Evolutionary conservation across 2,329 filamentous ascomycete species (phyloP).

Genomic region (Stagonosporopsis chrysanthemi): DNA sequence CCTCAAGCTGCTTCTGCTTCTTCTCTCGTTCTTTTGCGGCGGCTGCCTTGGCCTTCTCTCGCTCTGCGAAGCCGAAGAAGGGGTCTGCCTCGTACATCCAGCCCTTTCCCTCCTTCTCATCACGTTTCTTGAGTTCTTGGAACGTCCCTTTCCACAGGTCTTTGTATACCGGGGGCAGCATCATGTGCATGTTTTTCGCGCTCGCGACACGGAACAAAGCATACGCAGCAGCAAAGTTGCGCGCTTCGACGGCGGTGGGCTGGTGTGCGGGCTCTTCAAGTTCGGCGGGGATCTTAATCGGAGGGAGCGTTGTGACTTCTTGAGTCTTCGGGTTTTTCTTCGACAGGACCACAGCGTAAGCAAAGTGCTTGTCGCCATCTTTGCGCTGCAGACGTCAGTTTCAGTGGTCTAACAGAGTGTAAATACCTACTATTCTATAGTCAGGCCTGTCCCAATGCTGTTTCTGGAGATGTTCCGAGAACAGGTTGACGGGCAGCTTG

Average conservation of each 20-base stretch:
- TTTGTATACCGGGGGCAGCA: slow-evolving; percentile 88
- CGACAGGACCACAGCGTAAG: slow-evolving; percentile 77
- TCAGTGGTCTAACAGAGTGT: background rate
- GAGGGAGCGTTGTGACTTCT: slow-evolving; percentile 75
- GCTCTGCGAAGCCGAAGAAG: slow-evolving; percentile 80
- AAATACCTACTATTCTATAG: slow-evolving; percentile 73
- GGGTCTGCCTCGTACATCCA: slow-evolving; percentile 98
- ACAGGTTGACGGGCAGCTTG: slow-evolving; percentile 90
- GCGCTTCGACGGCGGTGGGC: slow-evolving; percentile 84
- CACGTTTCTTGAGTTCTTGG: slow-evolving; percentile 78
- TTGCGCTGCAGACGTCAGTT: slow-evolving; percentile 59
- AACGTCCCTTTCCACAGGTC: slow-evolving; percentile 92
- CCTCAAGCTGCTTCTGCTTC: slow-evolving; percentile 60
- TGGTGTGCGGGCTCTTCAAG: slow-evolving; percentile 79
- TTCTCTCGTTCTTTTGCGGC: slow-evolving; percentile 83
- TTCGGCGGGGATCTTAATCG: slow-evolving; percentile 79
- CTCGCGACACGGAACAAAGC: slow-evolving; percentile 90
- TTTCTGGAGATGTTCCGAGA: slow-evolving; percentile 94
- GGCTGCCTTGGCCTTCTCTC: slow-evolving; percentile 77
- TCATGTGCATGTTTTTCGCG: slow-evolving; percentile 95
- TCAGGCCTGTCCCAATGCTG: slow-evolving; percentile 95
- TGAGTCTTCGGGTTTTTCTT: slow-evolving; percentile 80
- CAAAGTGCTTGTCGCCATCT: slow-evolving; percentile 78
- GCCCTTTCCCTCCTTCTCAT: slow-evolving; percentile 75
- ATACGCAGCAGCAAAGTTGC: slow-evolving; percentile 92